These are phyloP conservation scores for Rosa rugosa DNA, from an alignment of 306 rosid genomes.

Conservation along the genomic window DNA sequence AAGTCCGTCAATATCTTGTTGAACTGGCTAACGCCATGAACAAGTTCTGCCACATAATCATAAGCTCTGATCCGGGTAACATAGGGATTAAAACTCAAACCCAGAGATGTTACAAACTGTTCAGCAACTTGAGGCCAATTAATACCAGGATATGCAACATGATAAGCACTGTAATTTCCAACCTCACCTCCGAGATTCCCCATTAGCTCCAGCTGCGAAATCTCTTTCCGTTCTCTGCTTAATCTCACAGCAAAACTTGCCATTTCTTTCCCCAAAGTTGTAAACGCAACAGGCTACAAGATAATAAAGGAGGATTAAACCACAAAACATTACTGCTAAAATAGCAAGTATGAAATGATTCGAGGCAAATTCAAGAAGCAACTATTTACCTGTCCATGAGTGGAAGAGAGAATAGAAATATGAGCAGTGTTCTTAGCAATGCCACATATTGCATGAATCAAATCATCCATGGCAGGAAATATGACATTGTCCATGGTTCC, in stretches of 20 bases:
- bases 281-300: conserved; percentile 61
- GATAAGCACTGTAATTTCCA: conserved; percentile 79
- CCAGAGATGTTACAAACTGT: conserved; percentile 56
- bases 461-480: conserved; percentile 63
- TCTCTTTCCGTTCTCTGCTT: conserved; percentile 62
- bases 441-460: conserved; percentile 53
- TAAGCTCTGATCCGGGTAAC: conserved; percentile 55
- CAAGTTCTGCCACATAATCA: neutral
- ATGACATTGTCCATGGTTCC: conserved; percentile 59
- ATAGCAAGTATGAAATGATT: neutral
- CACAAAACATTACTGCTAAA: neutral
- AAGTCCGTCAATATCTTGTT: conserved; percentile 73
- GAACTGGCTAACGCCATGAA: conserved; percentile 44
- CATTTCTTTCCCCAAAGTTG: conserved; percentile 96
- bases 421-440: conserved; percentile 68
- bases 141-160: conserved; percentile 47
- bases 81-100: conserved; percentile 57
- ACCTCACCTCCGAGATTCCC: conserved; percentile 80
- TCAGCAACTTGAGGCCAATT: conserved; percentile 55
- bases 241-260: conserved; percentile 81
- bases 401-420: conserved; percentile 62
- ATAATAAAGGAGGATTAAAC: neutral
- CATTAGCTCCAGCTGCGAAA: conserved; percentile 58
- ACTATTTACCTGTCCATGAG: conserved; percentile 68
- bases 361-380: neutral